Base-by-base conservation (phyloP, 1,139 yeast species). In the Debaryomycetaceae sp. region DNA sequence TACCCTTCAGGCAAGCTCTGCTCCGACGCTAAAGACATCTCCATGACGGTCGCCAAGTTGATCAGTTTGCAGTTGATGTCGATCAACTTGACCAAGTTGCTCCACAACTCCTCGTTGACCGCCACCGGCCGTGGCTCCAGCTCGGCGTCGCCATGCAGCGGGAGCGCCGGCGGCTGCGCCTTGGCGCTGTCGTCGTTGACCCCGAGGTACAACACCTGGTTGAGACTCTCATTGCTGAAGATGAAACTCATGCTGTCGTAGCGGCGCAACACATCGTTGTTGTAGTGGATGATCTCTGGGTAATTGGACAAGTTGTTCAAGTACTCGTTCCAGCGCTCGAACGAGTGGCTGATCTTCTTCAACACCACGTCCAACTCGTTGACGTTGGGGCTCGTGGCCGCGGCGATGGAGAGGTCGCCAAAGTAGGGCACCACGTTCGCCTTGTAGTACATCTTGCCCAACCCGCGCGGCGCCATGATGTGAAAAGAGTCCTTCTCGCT, bases 401-500 rank as follows among this genome's bases (percentile, higher is more conserved):
- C 22, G 45, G 63, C 63, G 23, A 67, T 58, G 2, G 56, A 51
- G 35, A 89, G 63, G 49, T 89, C 97, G 13, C 96, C 96, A 61
- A 86, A 89, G 52, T 81, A 89, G 0, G 97, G 96, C 27, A 91
- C 79, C 8, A 85, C 95, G 30, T 77, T 74, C 34, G 78, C 80
- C 47, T 84, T 83, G 0, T 93, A 75, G 46, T 83, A 85, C 1
- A 75, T 65, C 40, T 75, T 75, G 19, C 96, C 95, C 43, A 88
- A 69, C 5, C 94, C 94, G 46, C 93, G 83, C 3, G 96, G 94
- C 1, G 95, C 95, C 65, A 83, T 72, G 8, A 83, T 84, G 51
- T 83, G 88, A 44, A 75, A 81, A 2, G 78, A 64, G 38, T 68
- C 71, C 35, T 66, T 65, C 21, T 19, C 6, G 25, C 25, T 8